Evolutionary conservation across 805 yeast species (phyloP).

Genomic region (Candida cerambycidarum): DNA sequence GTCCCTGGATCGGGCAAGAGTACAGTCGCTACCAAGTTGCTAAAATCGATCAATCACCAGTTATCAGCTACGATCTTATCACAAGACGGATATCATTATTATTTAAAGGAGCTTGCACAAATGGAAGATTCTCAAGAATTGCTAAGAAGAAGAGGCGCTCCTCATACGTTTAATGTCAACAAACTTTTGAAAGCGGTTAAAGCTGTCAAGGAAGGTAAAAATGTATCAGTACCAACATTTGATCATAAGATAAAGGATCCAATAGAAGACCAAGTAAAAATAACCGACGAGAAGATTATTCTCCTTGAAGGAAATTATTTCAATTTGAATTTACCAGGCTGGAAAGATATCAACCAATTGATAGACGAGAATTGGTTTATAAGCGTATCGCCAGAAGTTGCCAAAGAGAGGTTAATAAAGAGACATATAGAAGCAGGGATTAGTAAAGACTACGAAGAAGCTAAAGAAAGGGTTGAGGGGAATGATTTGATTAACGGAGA

Average conservation of each 20-base stretch:
- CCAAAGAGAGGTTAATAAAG: constrained; percentile 58
- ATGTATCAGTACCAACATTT: constrained; percentile 63
- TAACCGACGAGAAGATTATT: constrained; percentile 51
- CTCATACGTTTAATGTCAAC: constrained; percentile 75
- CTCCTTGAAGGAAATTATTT: constrained; percentile 79
- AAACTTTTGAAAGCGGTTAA: constrained; percentile 25
- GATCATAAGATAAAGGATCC: constrained; percentile 80
- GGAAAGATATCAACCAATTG: constrained; percentile 50
- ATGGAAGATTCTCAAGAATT: constrained; percentile 60
- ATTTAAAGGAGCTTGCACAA: constrained; percentile 26
- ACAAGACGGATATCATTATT: constrained; percentile 43
- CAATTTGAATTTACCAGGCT: constrained; percentile 54
- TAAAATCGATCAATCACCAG: constrained; percentile 19
- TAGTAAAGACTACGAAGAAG: constrained; percentile 46
- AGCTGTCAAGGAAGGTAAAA: constrained; percentile 13
- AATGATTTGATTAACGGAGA: constrained; percentile 69
- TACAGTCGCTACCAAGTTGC: constrained; percentile 55
- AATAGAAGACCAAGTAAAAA: constrained; percentile 47
- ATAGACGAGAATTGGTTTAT: constrained; percentile 54
- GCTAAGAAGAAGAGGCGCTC: constrained; percentile 72
- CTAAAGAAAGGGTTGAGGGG: constrained; percentile 46
- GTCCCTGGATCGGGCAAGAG: constrained; percentile 88
- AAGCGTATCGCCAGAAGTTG: constrained; percentile 41
- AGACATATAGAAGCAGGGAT: constrained; percentile 65
- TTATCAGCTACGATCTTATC: constrained; percentile 23